Evolutionary conservation across 306 rosid genomes (phyloP).

Genomic region (Vigna trinervia): DNA sequence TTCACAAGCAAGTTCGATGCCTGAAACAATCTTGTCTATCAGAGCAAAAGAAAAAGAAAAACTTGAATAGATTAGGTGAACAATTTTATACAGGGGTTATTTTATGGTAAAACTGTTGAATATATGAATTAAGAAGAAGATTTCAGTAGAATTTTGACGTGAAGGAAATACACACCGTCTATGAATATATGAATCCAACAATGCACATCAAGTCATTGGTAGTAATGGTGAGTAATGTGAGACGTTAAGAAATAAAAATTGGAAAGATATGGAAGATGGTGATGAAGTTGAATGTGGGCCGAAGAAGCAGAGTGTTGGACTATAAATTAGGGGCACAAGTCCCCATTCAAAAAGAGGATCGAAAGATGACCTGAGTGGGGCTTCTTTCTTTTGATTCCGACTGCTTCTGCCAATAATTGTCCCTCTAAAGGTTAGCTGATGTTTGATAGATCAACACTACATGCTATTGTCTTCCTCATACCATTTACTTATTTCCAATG

Average conservation of each 20-base stretch:
- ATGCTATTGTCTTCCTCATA: conserved; percentile 16
- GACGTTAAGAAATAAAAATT: conserved; percentile 4
- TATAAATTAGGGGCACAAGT: neutral
- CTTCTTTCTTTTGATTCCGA: conserved; percentile 33
- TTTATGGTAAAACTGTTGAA: neutral
- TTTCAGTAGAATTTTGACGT: neutral
- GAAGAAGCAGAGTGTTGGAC: conserved; percentile 13
- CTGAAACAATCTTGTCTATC: too few species aligned
- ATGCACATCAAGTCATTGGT: neutral
- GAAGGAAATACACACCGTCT: neutral
- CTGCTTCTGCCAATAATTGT: conserved; percentile 2
- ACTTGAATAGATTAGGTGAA: neutral
- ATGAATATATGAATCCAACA: neutral
- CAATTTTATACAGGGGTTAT: neutral
- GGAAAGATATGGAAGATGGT: neutral
- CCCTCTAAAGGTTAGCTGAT: neutral
- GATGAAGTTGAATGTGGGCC: conserved; percentile 20
- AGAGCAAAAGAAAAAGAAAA: too few species aligned
- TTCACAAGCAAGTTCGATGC: neutral
- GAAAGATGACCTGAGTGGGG: conserved; percentile 22
- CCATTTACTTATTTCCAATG: neutral
- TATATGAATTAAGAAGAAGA: neutral
- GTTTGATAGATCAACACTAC: conserved; percentile 35
- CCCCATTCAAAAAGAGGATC: conserved; percentile 15
- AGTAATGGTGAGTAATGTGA: neutral